These are phyloP conservation scores for Zhuliangozyma parablackwelliae DNA, from an alignment of 1,139 yeast species.

Conservation along the genomic window DNA sequence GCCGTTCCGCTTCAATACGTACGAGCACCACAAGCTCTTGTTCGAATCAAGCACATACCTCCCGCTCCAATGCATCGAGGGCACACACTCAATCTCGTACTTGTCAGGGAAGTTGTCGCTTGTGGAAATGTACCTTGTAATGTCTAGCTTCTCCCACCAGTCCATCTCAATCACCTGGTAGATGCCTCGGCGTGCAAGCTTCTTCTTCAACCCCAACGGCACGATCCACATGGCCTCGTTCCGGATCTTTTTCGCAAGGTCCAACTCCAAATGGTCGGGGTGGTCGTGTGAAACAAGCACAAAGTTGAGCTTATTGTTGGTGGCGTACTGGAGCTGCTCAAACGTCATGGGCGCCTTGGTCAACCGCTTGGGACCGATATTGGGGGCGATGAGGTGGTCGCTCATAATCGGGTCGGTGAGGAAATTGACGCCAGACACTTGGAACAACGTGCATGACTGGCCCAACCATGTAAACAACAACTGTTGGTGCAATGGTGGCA, in stretches of 20 bases:
- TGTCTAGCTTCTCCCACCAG: conserved; percentile 79
- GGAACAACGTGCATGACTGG: conserved; percentile 78
- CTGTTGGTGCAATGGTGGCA: conserved; percentile 37
- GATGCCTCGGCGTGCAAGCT: conserved; percentile 53
- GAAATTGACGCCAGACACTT: conserved; percentile 66
- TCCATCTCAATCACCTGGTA: conserved; percentile 66
- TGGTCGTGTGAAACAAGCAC: conserved; percentile 89
- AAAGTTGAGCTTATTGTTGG: conserved; percentile 51
- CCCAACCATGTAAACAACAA: conserved; percentile 86
- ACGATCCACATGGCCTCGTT: conserved; percentile 74
- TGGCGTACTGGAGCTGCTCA: conserved; percentile 54
- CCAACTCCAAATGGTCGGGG: conserved; percentile 85
- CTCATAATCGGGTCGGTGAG: conserved; percentile 84
- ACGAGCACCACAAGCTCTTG: conserved; percentile 84
- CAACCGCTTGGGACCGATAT: conserved; percentile 78
- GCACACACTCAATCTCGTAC: conserved; percentile 82
- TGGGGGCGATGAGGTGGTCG: conserved; percentile 56
- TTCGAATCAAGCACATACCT: conserved; percentile 74
- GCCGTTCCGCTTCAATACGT: conserved; percentile 59
- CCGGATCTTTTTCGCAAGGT: conserved; percentile 54
- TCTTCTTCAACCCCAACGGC: conserved; percentile 69
- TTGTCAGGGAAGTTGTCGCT: conserved; percentile 34
- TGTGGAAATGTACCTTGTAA: conserved; percentile 31
- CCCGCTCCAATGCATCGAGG: conserved; percentile 99
- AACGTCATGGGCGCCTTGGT: conserved; percentile 65